A percentile compares a stretch with the other conserved stretches of the same genome.
phyloP scores from a whole-genome alignment of 805 yeast species.

The Starmerella powellii region DNA sequence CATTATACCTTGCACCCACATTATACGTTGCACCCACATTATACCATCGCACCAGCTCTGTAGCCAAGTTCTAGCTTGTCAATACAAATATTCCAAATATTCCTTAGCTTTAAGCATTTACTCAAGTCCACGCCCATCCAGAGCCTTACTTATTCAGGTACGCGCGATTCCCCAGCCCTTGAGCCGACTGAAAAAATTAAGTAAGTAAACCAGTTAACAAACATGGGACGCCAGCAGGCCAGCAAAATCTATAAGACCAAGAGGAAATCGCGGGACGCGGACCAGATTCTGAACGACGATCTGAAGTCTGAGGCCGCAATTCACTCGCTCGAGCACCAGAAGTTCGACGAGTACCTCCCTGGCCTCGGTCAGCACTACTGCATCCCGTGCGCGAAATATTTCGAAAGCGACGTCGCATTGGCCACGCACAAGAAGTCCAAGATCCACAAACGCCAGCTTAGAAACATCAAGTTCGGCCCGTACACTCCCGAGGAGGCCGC shows the following conservation, averaged over 20 bases:
- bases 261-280: constrained; percentile 45
- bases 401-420: constrained; percentile 62
- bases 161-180: not conserved
- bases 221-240: constrained; percentile 20
- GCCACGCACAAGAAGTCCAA: constrained; percentile 63
- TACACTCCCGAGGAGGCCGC: constrained; percentile 81
- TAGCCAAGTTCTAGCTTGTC: too few species aligned
- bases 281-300: constrained; percentile 62
- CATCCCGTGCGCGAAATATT: constrained; percentile 86
- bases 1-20: too few species aligned
- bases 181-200: not conserved
- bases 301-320: constrained; percentile 54
- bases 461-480: constrained; percentile 62
- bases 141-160: too few species aligned
- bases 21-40: too few species aligned
- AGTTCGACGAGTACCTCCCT: constrained; percentile 76
- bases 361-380: constrained; percentile 94
- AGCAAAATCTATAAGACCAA: constrained; percentile 62
- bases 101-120: too few species aligned
- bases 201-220: not conserved
- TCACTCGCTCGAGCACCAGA: constrained; percentile 51
- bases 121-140: too few species aligned
- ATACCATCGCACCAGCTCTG: too few species aligned
- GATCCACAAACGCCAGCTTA: constrained; percentile 76
- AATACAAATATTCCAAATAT: too few species aligned